phyloP scores from a whole-genome alignment of 805 yeast genomes.

The Kregervanrija fluxuum region DNA sequence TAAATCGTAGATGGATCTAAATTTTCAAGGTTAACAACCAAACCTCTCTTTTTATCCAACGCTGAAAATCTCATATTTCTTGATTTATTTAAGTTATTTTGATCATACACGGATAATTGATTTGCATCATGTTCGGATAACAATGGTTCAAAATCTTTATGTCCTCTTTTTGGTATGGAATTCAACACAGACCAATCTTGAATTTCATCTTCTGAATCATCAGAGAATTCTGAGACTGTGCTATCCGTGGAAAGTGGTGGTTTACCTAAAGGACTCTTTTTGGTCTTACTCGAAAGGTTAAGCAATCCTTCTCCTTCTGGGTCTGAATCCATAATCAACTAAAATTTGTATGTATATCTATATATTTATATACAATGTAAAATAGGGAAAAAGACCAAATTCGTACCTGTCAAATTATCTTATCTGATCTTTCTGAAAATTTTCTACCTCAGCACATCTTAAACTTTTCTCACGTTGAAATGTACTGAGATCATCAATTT shows the following conservation, averaged over 20 bases:
- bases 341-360: too few species aligned
- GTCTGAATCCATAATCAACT: too few species aligned
- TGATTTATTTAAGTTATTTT: constrained; percentile 38
- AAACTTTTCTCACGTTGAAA: too few species aligned
- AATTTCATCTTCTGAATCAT: constrained; percentile 36
- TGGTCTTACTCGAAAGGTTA: too few species aligned
- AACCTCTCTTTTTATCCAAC: constrained; percentile 42
- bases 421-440: too few species aligned
- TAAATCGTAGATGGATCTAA: constrained; percentile 23
- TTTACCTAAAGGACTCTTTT: too few species aligned
- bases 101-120: constrained; percentile 22
- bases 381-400: too few species aligned
- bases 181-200: constrained; percentile 47
- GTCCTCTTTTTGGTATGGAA: constrained; percentile 64
- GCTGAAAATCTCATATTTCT: constrained; percentile 70
- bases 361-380: too few species aligned
- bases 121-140: constrained; percentile 6
- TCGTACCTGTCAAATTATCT: too few species aligned
- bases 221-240: constrained; percentile 12
- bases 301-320: too few species aligned
- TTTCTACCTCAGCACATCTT: too few species aligned
- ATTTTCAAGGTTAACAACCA: constrained; percentile 15
- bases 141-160: constrained; percentile 73
- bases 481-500: too few species aligned
- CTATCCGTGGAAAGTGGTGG: constrained; percentile 1